Base-by-base conservation (phyloP, 768 basidiomycete species). In the Leccinum variicolor region DNA sequence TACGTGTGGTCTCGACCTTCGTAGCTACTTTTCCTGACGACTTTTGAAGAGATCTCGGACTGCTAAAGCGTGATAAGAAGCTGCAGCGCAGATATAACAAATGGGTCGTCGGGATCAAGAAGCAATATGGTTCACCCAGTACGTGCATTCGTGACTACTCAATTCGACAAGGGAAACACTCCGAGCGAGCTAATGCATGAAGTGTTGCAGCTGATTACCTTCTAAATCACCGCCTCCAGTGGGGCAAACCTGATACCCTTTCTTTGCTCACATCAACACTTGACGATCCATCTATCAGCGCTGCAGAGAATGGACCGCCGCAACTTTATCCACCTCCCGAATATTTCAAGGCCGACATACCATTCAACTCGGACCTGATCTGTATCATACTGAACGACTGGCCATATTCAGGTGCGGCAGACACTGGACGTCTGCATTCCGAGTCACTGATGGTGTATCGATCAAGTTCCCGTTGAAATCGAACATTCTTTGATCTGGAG, bases 351-450 rank as follows among this genome's bases (percentile, higher is more conserved):
- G 81, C 80, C 13, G 77, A 86, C 61, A 84, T 84, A 9, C 81
- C 87, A 0, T 63, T 59, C 21, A 45, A 59, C 59, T 74, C 77
- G 13, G 74, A 83, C 34, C 74, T 83, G 53, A 74, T 90, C 61
- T 87, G 84, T 64, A 84, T 92, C 59, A 87, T 87, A 48, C 84
- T 77, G 64, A 92, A 93, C 65, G 90, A 92, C 67, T 94, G 92
- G 92, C 92, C 92, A 0, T 94, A 94, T 71, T 92, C 89, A 7
- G 84, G 89, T 87, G 64, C 54, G 77, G 47, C 10, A 52, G 33
- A 29, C 47, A 33, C 26, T 55, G 19, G 6, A 21, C 5, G 36
- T 34, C 15, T 41, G 11, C 36, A 45, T 45, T 31, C 23, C 26
- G 11, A 9, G 31, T 53, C 9, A 33, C 34, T 61, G 43, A 56